phyloP scores from a whole-genome alignment of 352 stramenopile species.

The Phytophthora idaei region DNA sequence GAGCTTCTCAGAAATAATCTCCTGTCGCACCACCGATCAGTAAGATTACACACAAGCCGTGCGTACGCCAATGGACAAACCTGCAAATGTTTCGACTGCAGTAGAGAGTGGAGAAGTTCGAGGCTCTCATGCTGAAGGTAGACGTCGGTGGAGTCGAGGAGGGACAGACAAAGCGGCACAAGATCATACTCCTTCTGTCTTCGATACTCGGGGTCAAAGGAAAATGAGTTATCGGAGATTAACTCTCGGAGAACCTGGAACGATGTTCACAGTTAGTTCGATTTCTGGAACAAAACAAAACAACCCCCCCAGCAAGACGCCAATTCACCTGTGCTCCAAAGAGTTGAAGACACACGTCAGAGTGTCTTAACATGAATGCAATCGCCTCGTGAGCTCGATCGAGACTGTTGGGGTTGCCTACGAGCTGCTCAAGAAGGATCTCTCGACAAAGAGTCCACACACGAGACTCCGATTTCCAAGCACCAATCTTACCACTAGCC shows the following conservation, averaged over 20 bases:
- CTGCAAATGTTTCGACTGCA: conserved; percentile 44
- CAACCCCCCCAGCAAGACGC: background rate
- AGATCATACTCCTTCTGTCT: conserved; percentile 41
- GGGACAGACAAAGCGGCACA: conserved; percentile 37
- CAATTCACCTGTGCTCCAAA: conserved; percentile 58
- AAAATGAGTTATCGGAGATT: conserved; percentile 58
- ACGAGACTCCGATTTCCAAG: conserved; percentile 21
- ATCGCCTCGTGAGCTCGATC: conserved; percentile 37
- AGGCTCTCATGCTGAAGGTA: conserved; percentile 67
- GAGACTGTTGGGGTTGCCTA: conserved; percentile 46
- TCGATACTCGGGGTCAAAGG: conserved; percentile 48
- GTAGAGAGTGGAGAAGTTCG: conserved; percentile 57
- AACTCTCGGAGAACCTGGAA: conserved; percentile 59
- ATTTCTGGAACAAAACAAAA: background rate
- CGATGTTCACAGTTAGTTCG: background rate
- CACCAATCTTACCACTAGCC: conserved; percentile 16
- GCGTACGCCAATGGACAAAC: conserved; percentile 20
- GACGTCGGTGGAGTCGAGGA: conserved; percentile 44
- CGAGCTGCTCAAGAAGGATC: conserved; percentile 63
- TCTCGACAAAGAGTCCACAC: conserved; percentile 44
- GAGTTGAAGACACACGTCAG: conserved; percentile 38
- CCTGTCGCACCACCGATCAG: conserved; percentile 23
- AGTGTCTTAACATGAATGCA: conserved; percentile 51
- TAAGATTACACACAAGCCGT: background rate
- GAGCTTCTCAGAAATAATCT: conserved; percentile 44